These are phyloP conservation scores for Perilla frutescens DNA, from an alignment of 257 asterid genomes.

Conservation along the genomic window DNA sequence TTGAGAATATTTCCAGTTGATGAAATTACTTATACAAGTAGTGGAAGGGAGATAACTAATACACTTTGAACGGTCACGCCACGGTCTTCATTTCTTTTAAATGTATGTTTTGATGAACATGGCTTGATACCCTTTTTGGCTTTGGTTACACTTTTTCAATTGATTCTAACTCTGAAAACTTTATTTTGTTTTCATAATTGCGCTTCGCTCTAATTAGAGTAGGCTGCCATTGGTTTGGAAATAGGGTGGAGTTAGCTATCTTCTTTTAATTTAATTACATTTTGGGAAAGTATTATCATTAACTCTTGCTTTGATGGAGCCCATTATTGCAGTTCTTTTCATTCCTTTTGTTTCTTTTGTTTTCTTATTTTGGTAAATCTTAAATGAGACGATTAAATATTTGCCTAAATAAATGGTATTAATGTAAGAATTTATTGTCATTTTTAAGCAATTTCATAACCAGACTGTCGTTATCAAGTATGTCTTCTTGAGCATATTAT, in stretches of 20 bases:
- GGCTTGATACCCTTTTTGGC: neutral
- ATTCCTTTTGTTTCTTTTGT: neutral
- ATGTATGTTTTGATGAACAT: neutral
- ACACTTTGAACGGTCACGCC: neutral
- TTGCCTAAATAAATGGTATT: neutral
- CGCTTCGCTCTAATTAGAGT: neutral
- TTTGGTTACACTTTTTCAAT: neutral
- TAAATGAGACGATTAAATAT: neutral
- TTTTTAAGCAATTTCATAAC: neutral
- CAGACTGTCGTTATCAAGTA: constrained; percentile 9
- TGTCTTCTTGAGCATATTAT: constrained; percentile 8
- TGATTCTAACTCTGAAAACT: neutral
- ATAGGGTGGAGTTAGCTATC: constrained; percentile 2
- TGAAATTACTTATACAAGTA: neutral
- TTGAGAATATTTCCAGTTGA: neutral
- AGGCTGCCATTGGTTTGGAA: neutral
- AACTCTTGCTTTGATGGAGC: constrained; percentile 1
- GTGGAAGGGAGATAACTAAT: neutral
- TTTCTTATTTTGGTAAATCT: neutral
- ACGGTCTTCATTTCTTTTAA: neutral
- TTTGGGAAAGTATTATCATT: constrained; percentile 9
- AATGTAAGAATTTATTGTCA: neutral
- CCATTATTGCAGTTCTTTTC: neutral
- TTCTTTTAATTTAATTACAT: constrained; percentile 1
- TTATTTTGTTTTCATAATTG: neutral